A percentile compares a stretch with the other conserved stretches of the same genome.
Conservation (phyloP, 495 filamentous ascomycete species). For the Aspergillus affinis region DNA sequence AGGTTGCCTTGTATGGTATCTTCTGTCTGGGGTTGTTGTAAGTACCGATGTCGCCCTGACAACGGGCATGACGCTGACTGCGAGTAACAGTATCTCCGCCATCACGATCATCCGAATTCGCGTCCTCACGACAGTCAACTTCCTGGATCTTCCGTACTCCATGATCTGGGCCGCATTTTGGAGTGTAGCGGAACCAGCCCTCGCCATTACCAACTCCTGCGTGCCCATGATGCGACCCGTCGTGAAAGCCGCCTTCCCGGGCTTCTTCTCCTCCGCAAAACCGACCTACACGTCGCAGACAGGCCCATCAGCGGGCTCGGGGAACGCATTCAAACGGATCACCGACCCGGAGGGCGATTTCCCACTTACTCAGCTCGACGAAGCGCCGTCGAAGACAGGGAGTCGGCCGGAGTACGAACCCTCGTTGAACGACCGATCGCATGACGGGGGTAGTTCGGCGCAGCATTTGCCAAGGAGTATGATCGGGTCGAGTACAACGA, state of each 20-base stretch:
- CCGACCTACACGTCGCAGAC: conserved; percentile 15
- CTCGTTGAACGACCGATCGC: background rate
- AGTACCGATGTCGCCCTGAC: background rate
- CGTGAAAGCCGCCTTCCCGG: conserved; percentile 17
- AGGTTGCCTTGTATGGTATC: conserved; percentile 21
- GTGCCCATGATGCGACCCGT: conserved; percentile 29
- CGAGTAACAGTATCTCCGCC: conserved; percentile 20
- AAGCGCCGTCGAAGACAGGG: background rate
- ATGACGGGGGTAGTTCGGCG: background rate
- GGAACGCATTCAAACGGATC: conserved; percentile 12
- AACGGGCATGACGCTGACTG: background rate
- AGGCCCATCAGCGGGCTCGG: conserved; percentile 2
- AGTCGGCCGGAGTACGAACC: background rate
- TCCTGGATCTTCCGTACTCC: conserved; percentile 21
- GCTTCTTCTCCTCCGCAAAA: conserved; percentile 17
- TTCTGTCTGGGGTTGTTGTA: conserved; percentile 26
- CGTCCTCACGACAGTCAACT: conserved; percentile 23
- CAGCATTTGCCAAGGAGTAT: background rate
- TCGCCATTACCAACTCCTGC: conserved; percentile 23
- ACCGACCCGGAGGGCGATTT: conserved; percentile 20
- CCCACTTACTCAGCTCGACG: conserved; percentile 16
- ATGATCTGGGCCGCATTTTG: conserved; percentile 32
- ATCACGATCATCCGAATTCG: conserved; percentile 27
- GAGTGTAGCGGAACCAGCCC: conserved; percentile 24
- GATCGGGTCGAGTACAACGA: background rate